phyloP scores from a whole-genome alignment of 2,329 filamentous ascomycete species.

The Escovopsis sp. region DNA sequence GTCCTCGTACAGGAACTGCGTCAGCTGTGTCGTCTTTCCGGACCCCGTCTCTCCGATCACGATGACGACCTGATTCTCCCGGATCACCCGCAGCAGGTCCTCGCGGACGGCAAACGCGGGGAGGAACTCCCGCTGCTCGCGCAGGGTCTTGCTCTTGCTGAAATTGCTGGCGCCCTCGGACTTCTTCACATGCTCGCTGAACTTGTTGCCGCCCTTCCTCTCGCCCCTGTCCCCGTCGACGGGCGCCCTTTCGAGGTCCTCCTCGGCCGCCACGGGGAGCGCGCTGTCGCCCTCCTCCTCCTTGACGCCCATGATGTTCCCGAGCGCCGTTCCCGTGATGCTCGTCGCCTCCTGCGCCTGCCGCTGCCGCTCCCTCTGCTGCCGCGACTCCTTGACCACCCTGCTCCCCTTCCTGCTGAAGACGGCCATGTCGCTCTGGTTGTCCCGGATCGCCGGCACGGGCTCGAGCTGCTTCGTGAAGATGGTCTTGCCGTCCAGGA shows the following conservation, averaged over 20 bases:
- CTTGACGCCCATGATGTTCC: conserved; percentile 91
- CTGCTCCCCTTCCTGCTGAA: conserved; percentile 91
- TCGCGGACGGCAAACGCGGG: conserved; percentile 95
- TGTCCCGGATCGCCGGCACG: conserved; percentile 80
- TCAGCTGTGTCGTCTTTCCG: conserved; percentile 93
- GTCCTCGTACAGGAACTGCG: conserved; percentile 91
- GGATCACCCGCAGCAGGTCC: conserved; percentile 77
- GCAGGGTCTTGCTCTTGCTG: conserved; percentile 78
- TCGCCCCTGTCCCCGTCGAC: conserved; percentile 2
- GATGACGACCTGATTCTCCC: conserved; percentile 94
- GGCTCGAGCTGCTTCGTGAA: conserved; percentile 97
- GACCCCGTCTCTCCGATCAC: conserved; percentile 96
- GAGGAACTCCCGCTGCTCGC: conserved; percentile 83
- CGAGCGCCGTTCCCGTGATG: conserved; percentile 77
- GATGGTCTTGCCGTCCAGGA: conserved; percentile 84
- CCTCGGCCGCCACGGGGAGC: conserved; percentile 58
- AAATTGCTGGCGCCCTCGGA: conserved; percentile 77
- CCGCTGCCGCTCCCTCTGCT: conserved; percentile 84
- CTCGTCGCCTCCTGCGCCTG: conserved; percentile 93
- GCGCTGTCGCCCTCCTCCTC: conserved; percentile 89
- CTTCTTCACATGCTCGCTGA: conserved; percentile 81
- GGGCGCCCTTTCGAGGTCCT: conserved; percentile 40
- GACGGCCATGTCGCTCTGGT: conserved; percentile 97
- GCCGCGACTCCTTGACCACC: conserved; percentile 79
- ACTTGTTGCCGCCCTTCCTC: conserved; percentile 47